Conservation (phyloP, 352 stramenopile genomes). For the Phytopythium ostracodes region DNA sequence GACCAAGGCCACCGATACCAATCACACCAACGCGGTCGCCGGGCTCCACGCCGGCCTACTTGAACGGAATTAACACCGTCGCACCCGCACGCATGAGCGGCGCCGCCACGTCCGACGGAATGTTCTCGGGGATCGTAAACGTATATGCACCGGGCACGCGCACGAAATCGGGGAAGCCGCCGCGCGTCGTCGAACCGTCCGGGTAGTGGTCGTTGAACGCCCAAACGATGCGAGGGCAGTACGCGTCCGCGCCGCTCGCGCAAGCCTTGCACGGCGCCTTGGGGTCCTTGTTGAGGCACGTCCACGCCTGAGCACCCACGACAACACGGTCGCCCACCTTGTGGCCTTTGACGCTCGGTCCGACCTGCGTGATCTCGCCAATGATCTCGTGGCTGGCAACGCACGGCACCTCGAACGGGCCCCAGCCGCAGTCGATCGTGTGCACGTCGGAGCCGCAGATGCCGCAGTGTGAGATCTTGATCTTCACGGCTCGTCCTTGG, state of each 20-base stretch:
- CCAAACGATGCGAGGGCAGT: constrained; percentile 31
- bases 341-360: constrained; percentile 45
- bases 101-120: neutral
- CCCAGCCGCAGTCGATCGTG: constrained; percentile 34
- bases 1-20: constrained; percentile 55
- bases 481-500: constrained; percentile 22
- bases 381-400: constrained; percentile 40
- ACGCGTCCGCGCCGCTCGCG: constrained; percentile 35
- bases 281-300: constrained; percentile 43
- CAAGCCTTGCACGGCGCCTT: constrained; percentile 52
- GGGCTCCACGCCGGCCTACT: neutral
- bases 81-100: neutral
- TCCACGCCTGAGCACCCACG: constrained; percentile 65
- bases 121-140: neutral
- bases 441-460: constrained; percentile 14
- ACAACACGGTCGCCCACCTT: constrained; percentile 34
- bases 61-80: neutral
- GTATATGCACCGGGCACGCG: neutral
- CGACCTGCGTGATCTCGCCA: constrained; percentile 21
- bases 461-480: constrained; percentile 22
- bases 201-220: constrained; percentile 36
- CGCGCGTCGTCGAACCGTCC: constrained; percentile 24
- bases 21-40: constrained; percentile 37
- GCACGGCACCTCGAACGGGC: constrained; percentile 22
- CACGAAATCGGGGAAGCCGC: constrained; percentile 39